Evolutionary conservation across 2,329 filamentous ascomycete genomes (phyloP).

Genomic region (Aspergillus intermedius): DNA sequence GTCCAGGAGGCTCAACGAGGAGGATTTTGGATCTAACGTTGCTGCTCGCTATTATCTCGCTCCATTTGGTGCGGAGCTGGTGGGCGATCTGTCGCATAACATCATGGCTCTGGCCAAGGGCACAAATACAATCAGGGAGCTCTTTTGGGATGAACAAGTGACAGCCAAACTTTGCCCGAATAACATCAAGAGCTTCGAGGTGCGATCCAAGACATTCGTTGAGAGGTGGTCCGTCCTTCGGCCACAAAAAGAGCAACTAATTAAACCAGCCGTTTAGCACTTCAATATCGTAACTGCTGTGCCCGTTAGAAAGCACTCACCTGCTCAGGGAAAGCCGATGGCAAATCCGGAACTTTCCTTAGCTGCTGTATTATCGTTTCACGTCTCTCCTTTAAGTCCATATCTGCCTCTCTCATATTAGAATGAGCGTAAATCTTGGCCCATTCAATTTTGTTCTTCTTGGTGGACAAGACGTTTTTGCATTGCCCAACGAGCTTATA

Average conservation of each 20-base stretch:
- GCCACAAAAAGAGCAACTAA: conserved; percentile 42
- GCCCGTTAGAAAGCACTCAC: conserved; percentile 9
- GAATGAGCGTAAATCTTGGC: conserved; percentile 21
- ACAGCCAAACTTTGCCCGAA: conserved; percentile 36
- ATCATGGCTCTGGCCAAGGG: conserved; percentile 26
- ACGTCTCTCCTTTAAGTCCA: conserved; percentile 17
- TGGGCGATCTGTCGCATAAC: conserved; percentile 32
- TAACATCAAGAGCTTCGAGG: conserved; percentile 40
- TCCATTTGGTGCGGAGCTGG: conserved; percentile 22
- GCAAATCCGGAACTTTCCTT: conserved; percentile 18
- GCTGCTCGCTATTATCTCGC: conserved; percentile 20
- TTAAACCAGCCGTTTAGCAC: not conserved
- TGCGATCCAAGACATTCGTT: conserved; percentile 36
- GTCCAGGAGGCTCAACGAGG: conserved; percentile 24
- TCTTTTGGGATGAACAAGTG: conserved; percentile 34
- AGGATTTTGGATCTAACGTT: conserved; percentile 28
- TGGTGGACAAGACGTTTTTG: conserved; percentile 6
- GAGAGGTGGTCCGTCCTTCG: conserved; percentile 35
- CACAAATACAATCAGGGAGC: conserved; percentile 23
- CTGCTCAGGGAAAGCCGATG: conserved; percentile 18
- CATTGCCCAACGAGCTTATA: conserved; percentile 14
- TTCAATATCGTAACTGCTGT: not conserved
- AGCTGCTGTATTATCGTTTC: conserved; percentile 18
- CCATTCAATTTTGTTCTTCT: conserved; percentile 14
- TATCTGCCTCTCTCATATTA: conserved; percentile 17